Evolutionary conservation across 331 rosid species (phyloP).

Genomic region (Pyrus hybrid): DNA sequence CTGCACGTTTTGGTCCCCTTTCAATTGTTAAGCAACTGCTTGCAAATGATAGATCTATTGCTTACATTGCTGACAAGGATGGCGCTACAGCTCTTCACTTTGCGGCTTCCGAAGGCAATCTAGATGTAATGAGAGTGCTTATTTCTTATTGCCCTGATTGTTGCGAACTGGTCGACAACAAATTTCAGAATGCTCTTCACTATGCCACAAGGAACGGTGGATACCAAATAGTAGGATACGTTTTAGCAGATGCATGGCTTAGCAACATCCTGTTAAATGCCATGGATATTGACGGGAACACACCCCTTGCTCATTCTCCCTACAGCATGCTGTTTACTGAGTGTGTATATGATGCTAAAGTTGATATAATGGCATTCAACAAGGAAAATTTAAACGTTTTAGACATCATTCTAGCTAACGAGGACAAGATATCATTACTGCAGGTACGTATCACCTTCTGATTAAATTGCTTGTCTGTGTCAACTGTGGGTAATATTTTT

Average conservation of each 20-base stretch:
- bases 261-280: not conserved
- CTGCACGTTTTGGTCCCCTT: not conserved
- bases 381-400: not conserved
- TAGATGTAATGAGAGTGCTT: not conserved
- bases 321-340: too few relatives aligned
- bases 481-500: too few relatives aligned
- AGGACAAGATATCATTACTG: too few relatives aligned
- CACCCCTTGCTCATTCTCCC: not conserved
- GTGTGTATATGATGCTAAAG: not conserved
- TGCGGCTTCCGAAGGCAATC: not conserved
- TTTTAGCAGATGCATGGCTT: not conserved
- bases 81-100: slow-evolving; percentile 1
- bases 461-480: too few relatives aligned
- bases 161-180: not conserved
- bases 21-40: not conserved
- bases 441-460: too few relatives aligned
- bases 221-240: too few relatives aligned
- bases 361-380: not conserved
- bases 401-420: not conserved
- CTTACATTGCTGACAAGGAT: not conserved
- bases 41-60: not conserved
- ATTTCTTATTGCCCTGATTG: not conserved
- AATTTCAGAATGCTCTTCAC: too few relatives aligned
- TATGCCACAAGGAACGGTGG: too few relatives aligned
- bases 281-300: not conserved